These are phyloP conservation scores for Aspergillus viridinutans DNA, from an alignment of 2,329 filamentous ascomycete genomes.

Conservation along the genomic window DNA sequence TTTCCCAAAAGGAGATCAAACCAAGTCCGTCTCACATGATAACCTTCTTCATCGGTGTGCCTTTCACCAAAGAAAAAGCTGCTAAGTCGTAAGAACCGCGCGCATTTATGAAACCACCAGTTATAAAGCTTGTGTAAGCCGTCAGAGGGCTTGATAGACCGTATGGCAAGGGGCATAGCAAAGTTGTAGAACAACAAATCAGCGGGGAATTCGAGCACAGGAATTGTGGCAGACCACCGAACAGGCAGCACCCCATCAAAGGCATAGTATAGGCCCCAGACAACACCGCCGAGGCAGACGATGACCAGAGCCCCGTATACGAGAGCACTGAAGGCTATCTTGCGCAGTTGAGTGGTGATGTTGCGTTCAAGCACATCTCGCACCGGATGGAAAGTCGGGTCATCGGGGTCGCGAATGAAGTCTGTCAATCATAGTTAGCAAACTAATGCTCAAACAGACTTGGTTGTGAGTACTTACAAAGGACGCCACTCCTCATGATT, in stretches of 20 bases:
- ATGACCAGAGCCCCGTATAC: conserved; percentile 93
- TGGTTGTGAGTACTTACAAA: conserved; percentile 59
- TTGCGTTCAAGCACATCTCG: conserved; percentile 93
- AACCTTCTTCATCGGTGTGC: conserved; percentile 74
- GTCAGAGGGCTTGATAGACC: conserved; percentile 79
- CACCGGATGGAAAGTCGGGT: conserved; percentile 96
- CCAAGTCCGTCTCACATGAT: conserved; percentile 60
- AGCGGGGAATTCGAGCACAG: conserved; percentile 88
- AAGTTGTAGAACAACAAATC: conserved; percentile 97
- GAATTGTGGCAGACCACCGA: conserved; percentile 88
- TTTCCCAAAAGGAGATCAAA: conserved; percentile 30
- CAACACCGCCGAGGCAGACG: conserved; percentile 87
- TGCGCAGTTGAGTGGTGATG: conserved; percentile 86
- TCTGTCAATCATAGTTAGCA: conserved; percentile 46
- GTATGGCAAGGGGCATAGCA: conserved; percentile 81
- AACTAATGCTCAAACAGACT: background rate
- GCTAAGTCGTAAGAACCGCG: conserved; percentile 71
- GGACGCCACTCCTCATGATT: conserved; percentile 89
- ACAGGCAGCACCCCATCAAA: conserved; percentile 76
- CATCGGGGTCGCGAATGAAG: conserved; percentile 96
- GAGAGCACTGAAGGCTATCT: conserved; percentile 92
- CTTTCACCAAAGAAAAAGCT: conserved; percentile 91
- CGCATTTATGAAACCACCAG: conserved; percentile 94
- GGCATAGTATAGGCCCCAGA: conserved; percentile 76
- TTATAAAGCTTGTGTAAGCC: conserved; percentile 79